Percentiles rank a stretch among this genome's conserved stretches.
phyloP scores from a whole-genome alignment of 306 rosid species.

The Senna tora region DNA sequence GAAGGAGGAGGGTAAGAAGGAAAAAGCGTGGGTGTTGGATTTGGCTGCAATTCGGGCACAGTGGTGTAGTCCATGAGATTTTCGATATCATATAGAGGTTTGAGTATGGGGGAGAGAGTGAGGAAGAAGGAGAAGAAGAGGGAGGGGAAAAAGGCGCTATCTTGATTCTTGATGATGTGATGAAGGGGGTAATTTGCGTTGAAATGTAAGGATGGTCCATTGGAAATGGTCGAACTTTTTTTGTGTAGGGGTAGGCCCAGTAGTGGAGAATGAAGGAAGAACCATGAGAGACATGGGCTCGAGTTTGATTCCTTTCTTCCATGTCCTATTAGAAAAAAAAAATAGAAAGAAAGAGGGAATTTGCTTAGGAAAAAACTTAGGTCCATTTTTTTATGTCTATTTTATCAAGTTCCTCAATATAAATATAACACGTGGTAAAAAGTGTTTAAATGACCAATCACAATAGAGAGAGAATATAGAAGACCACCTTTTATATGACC shows the following conservation, averaged over 20 bases:
- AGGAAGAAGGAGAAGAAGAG: neutral
- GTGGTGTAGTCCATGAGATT: conserved; percentile 35
- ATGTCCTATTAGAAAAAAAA: too few relatives aligned
- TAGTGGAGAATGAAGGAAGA: neutral
- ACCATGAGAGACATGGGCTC: neutral
- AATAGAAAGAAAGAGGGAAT: too few relatives aligned
- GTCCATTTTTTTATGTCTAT: too few relatives aligned
- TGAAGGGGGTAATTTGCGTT: neutral
- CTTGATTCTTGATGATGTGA: neutral
- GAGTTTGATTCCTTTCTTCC: neutral
- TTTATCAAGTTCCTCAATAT: too few relatives aligned
- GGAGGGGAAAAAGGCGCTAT: neutral
- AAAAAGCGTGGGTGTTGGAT: neutral
- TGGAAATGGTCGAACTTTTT: neutral
- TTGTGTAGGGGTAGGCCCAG: conserved; percentile 2
- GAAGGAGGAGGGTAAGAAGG: conserved; percentile 3
- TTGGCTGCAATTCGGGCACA: conserved; percentile 32
- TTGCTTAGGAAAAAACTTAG: too few relatives aligned
- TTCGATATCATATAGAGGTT: conserved; percentile 6
- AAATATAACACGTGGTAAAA: too few relatives aligned
- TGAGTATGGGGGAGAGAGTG: neutral
- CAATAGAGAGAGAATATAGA: too few relatives aligned
- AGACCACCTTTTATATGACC: too few relatives aligned
- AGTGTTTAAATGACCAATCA: too few relatives aligned
- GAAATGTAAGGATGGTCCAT: neutral